Percentiles rank a stretch among this genome's conserved stretches.
These are phyloP conservation scores for Leishmania aethiopica DNA, from an alignment of 208 protist species.

Conservation along the genomic window DNA sequence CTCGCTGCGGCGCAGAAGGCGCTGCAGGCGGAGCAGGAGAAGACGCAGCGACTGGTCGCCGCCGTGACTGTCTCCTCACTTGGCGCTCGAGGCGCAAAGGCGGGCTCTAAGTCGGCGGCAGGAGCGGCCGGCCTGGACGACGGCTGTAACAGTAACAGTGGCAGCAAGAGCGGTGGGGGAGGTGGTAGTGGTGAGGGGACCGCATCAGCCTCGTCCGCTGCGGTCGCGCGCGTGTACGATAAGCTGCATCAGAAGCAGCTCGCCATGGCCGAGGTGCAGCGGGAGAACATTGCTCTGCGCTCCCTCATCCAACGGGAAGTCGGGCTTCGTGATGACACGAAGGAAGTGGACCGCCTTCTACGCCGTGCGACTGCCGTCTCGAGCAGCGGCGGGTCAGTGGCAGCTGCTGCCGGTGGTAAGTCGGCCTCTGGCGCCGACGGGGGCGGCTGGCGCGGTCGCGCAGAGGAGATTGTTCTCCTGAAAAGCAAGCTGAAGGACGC, in stretches of 20 bases:
- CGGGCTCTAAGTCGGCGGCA: not conserved
- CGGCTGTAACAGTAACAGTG: not conserved
- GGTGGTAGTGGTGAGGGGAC: not conserved
- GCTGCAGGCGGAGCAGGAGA: slow-evolving; percentile 36
- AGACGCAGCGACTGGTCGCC: slow-evolving; percentile 26
- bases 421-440: not conserved
- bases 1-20: slow-evolving; percentile 40
- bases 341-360: slow-evolving; percentile 47
- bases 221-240: slow-evolving; percentile 53
- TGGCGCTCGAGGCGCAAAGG: slow-evolving; percentile 8
- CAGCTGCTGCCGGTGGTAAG: not conserved
- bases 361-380: slow-evolving; percentile 12
- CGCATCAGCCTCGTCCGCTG: slow-evolving; percentile 19
- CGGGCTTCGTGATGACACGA: slow-evolving; percentile 42
- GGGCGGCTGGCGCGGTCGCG: slow-evolving; percentile 65
- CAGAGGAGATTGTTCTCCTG: slow-evolving; percentile 75
- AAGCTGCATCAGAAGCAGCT: slow-evolving; percentile 54
- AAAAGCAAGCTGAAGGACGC: slow-evolving; percentile 69
- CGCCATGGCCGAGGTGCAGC: slow-evolving; percentile 56
- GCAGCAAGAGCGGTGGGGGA: not conserved
- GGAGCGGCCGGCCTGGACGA: not conserved
- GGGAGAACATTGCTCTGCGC: slow-evolving; percentile 55
- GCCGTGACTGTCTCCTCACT: slow-evolving; percentile 15
- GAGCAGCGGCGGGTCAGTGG: not conserved
- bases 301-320: slow-evolving; percentile 55